A percentile compares a stretch with the other conserved stretches of the same genome.
These are phyloP conservation scores for Corchorus olitorius DNA, from an alignment of 345 rosid genomes.

Conservation along the genomic window DNA sequence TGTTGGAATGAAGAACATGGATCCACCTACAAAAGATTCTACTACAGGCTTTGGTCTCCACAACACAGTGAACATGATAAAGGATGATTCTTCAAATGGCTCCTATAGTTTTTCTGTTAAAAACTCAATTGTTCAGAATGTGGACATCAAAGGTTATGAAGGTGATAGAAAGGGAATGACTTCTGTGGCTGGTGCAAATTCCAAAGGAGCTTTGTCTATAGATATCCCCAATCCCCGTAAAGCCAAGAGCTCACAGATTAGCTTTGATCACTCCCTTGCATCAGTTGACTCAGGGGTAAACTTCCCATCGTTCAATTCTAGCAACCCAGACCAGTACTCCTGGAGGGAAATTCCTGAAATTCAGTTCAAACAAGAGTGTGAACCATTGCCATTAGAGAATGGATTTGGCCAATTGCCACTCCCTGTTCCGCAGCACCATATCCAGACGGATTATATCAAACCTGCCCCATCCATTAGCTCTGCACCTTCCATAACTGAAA, in stretches of 20 bases:
- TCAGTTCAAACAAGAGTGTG: conserved; percentile 44
- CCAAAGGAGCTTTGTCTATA: conserved; percentile 35
- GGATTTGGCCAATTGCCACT: conserved; percentile 48
- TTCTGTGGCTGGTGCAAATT: conserved; percentile 43
- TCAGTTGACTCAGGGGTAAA: conserved; percentile 35
- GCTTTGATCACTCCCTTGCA: conserved; percentile 42
- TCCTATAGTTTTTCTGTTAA: conserved; percentile 43
- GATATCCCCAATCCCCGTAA: conserved; percentile 42
- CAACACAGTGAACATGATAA: conserved; percentile 40
- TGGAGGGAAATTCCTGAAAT: conserved; percentile 61
- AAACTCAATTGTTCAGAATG: conserved; percentile 40
- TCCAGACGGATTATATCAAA: conserved; percentile 26
- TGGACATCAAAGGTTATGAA: conserved; percentile 42
- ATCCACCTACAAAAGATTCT: conserved; percentile 52
- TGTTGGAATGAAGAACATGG: conserved; percentile 59
- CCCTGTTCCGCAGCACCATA: conserved; percentile 33
- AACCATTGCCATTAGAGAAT: conserved; percentile 40
- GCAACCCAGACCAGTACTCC: conserved; percentile 35
- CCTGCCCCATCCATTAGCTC: conserved; percentile 31
- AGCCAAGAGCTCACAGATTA: conserved; percentile 42
- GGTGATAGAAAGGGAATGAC: conserved; percentile 42
- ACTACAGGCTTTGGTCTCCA: conserved; percentile 39
- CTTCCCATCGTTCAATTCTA: conserved; percentile 44
- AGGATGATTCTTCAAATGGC: conserved; percentile 37
- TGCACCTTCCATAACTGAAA: conserved; percentile 31